Evolutionary conservation across 208 protist genomes (phyloP).

Genomic region (Trichomonas vaginalis): DNA sequence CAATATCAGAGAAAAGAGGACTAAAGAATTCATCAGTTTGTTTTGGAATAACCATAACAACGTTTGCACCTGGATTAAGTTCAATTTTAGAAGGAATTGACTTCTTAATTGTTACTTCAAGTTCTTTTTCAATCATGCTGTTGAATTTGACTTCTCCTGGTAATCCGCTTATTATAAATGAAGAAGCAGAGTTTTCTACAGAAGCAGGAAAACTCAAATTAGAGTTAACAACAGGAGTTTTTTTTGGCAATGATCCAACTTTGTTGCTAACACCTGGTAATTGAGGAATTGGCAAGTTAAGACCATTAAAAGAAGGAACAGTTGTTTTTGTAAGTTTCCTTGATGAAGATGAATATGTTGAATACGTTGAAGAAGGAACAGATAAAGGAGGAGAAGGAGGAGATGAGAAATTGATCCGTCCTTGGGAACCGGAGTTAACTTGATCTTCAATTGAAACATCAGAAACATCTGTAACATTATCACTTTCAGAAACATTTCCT

Average conservation of each 20-base stretch:
- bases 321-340: not conserved
- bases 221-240: too few relatives aligned
- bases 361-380: too few relatives aligned
- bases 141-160: not conserved
- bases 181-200: not conserved
- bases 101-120: not conserved
- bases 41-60: not conserved
- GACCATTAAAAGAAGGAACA: not conserved
- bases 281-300: not conserved
- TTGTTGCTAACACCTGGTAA: not conserved
- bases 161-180: not conserved
- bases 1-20: not conserved
- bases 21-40: not conserved
- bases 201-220: too few relatives aligned
- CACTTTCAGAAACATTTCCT: too few relatives aligned
- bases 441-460: too few relatives aligned
- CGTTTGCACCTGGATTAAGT: not conserved
- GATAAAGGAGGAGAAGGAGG: too few relatives aligned
- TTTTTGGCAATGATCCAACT: not conserved
- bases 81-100: not conserved
- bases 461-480: too few relatives aligned
- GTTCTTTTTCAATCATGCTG: not conserved
- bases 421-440: too few relatives aligned
- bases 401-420: too few relatives aligned
- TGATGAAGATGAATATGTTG: too few relatives aligned